These are phyloP conservation scores for Tricholoma sp. DNA, from an alignment of 768 basidiomycete species.

Conservation along the genomic window DNA sequence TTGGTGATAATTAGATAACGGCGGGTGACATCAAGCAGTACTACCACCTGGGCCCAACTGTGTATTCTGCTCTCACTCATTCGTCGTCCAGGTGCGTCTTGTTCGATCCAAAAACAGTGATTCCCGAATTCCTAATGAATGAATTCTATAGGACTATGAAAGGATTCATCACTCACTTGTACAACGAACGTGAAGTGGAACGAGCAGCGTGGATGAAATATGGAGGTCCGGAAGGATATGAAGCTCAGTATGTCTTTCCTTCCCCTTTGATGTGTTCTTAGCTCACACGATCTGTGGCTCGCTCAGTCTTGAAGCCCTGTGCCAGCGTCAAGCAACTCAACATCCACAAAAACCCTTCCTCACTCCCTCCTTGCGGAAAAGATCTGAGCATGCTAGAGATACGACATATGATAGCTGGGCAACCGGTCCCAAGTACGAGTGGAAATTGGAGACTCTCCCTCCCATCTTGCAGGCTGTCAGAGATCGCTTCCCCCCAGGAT, in stretches of 20 bases:
- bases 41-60: background rate
- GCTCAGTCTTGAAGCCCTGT: background rate
- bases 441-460: background rate
- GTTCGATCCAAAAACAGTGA: background rate
- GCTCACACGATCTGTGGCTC: background rate
- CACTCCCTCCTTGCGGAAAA: background rate
- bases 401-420: background rate
- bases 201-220: conserved; percentile 20
- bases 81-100: background rate
- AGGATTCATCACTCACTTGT: background rate
- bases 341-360: background rate
- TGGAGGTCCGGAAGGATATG: conserved; percentile 15
- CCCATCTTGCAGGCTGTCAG: background rate
- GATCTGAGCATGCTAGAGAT: background rate
- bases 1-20: background rate
- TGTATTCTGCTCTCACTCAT: background rate
- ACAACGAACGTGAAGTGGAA: conserved; percentile 17
- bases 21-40: background rate
- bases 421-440: background rate
- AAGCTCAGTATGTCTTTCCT: conserved; percentile 13
- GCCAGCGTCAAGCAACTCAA: background rate
- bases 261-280: background rate
- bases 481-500: background rate
- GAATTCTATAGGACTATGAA: background rate
- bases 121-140: background rate